Base-by-base conservation (phyloP, 1,139 yeast genomes). In the Tardiomyces digboiensis region DNA sequence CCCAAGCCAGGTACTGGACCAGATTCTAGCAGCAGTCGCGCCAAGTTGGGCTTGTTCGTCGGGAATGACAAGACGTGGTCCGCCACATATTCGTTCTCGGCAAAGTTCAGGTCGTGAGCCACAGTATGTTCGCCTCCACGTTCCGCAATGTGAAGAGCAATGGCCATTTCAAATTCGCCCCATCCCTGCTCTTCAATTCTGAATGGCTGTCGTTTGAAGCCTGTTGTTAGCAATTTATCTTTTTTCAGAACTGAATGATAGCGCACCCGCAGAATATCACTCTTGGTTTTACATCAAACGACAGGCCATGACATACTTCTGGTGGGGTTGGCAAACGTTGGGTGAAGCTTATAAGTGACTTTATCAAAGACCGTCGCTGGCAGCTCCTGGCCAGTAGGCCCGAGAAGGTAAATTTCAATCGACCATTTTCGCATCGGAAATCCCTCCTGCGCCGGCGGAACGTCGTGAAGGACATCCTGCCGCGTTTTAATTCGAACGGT, bases 361-460 rank as follows among this genome's bases (percentile, higher is more conserved):
- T 82, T 86, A 62, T 91, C 97, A 61, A 91, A 85, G 47, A 91
- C 76, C 43, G 73, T 80, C 3, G 97, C 97, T 19, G 97, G 89
- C 43, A 85, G 70, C 56, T 84, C 94, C 47, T 81, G 76, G 29
- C 96, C 97, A 47, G 78, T 75, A 48, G 80, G 81, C 56, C 88
- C 91, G 51, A 91, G 73, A 63, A 89, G 65, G 39, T 78, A 67
- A 42, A 91, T 76, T 58, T 81, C 79, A 52, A 91, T 80, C 39
- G 85, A 74, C 98, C 98, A 91, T 65, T 80, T 79, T 60, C 97
- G 82, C 80, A 91, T 83, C n/a, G 98, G 98, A 61, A 83, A 89
- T 13, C 83, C 82, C 62, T 86, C 94, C 57, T 84, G 89, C 48
- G 80, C 87, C 21, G 95, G 88, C 21, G 95, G 89, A 36, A 81